Evolutionary conservation across 2,329 filamentous ascomycete species (phyloP).

Genomic region (Paraphaeosphaeria minitans): DNA sequence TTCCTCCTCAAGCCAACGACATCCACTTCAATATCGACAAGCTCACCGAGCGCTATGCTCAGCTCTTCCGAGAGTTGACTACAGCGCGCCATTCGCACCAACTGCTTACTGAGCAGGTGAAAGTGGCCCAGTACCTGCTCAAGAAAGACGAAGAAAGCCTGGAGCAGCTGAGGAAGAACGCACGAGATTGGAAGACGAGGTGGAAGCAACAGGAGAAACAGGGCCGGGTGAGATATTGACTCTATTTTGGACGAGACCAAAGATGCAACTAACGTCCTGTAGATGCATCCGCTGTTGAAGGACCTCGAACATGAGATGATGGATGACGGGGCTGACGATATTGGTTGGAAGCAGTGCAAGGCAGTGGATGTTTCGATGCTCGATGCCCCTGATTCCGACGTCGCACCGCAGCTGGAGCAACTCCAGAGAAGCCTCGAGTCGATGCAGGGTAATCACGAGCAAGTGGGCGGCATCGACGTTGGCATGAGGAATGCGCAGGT

Average conservation of each 20-base stretch:
- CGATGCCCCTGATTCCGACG: constrained; percentile 37
- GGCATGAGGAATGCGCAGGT: constrained; percentile 36
- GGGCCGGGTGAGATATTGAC: constrained; percentile 28
- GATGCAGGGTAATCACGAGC: constrained; percentile 46
- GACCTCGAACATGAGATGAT: constrained; percentile 21
- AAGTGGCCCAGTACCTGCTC: constrained; percentile 55
- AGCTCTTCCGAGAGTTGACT: constrained; percentile 58
- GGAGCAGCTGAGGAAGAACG: constrained; percentile 36
- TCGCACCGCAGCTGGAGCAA: constrained; percentile 44
- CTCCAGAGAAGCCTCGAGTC: constrained; percentile 46
- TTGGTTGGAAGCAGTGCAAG: constrained; percentile 30
- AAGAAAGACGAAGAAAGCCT: constrained; percentile 35
- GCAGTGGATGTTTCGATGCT: constrained; percentile 26
- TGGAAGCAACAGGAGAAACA: constrained; percentile 41
- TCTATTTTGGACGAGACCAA: constrained; percentile 14
- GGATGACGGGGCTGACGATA: constrained; percentile 40
- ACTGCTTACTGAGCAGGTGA: constrained; percentile 64
- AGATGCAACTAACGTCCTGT: constrained; percentile 23
- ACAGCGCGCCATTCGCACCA: constrained; percentile 67
- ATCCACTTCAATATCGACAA: constrained; percentile 68
- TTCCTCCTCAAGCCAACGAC: constrained; percentile 62
- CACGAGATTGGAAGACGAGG: constrained; percentile 33
- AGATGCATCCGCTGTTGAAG: constrained; percentile 44
- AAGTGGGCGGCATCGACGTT: constrained; percentile 43
- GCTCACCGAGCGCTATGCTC: constrained; percentile 62